Evolutionary conservation across 495 filamentous ascomycete species (phyloP), one percentile per base, ranked within the genome.

Genomic region (Aspergillus hancockii): DNA sequence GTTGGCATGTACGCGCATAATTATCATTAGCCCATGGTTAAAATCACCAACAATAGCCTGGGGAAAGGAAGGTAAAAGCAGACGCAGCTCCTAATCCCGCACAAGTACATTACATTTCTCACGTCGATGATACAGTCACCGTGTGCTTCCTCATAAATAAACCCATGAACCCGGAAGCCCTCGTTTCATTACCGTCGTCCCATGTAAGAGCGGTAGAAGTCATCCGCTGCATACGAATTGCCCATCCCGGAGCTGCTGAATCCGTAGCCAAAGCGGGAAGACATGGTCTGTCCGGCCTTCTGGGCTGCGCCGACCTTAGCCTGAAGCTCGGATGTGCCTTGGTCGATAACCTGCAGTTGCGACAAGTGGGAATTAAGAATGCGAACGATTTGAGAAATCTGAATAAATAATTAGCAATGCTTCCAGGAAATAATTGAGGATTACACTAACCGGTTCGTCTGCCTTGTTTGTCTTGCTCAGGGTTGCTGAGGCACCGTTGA

Each of bases 381-480:
- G 52, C 87, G 87, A 49, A 98, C 92, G 63, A 98, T 95, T 69
- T 94, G 89, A 30, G 90, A 92, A 65, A 98, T 83, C 91, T 97
- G 62, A 49, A 64, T 18, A 7, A 28, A 45, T 41, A 3, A 18
- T 63, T 49, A 68, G 62, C 36, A 54, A 36, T 19, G 45, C 5
- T 8, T 13, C 49, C 4, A 4, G 1, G 8, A 22, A 36, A 12
- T 25, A 21, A 32, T 49, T n/a, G 30, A 50, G 21, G 38, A 21
- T 31, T 25, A 66, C 63, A 84, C 91, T 71, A 84, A 96, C 93
- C 63, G 92, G 93, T 78, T 97, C 93, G 73, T 96, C 92, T 43
- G 89, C 80, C 71, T 92, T 93, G 73, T 80, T 88, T 45, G 88
- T 92, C 81, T 93, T 94, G 80, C 85, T 93, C 60, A 99, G 78